Evolutionary conservation across 352 stramenopile species (phyloP).

Genomic region (Lagenidium giganteum): DNA sequence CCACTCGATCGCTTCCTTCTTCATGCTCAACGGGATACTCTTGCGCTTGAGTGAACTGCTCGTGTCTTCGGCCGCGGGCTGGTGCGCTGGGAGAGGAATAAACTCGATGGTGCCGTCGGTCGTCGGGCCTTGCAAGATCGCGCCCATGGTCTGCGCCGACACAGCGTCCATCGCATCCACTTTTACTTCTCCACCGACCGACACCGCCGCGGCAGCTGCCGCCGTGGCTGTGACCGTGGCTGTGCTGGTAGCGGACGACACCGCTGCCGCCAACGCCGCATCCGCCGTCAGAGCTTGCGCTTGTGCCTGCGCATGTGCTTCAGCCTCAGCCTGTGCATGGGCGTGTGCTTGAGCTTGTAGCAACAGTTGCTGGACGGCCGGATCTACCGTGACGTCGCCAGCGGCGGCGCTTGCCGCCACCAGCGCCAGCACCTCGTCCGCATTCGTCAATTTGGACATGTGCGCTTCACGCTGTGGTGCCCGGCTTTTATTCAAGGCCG

Average conservation of each 20-base stretch:
- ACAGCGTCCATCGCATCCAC: too few relatives aligned
- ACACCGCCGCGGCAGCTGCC: too few relatives aligned
- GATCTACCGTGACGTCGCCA: conserved; percentile 27
- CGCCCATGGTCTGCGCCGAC: too few relatives aligned
- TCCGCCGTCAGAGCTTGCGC: not conserved
- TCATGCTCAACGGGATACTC: conserved; percentile 77
- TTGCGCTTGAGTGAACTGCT: conserved; percentile 43
- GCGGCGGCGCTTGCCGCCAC: too few relatives aligned
- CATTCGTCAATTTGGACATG: conserved; percentile 38
- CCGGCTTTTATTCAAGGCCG: conserved; percentile 25
- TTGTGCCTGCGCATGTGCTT: conserved; percentile 7
- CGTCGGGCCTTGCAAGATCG: too few relatives aligned
- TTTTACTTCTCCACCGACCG: too few relatives aligned
- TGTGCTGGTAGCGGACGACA: not conserved
- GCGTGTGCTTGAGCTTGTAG: conserved; percentile 28
- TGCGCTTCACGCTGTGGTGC: conserved; percentile 15
- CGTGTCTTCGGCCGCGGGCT: not conserved
- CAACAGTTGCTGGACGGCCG: conserved; percentile 51
- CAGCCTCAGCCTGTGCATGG: conserved; percentile 1
- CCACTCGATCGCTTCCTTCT: conserved; percentile 80
- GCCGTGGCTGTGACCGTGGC: not conserved
- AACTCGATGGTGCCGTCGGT: too few relatives aligned
- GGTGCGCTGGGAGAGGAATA: not conserved
- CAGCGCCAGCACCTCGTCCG: conserved; percentile 56
- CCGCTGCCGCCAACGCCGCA: not conserved